phyloP scores from a whole-genome alignment of 2,329 filamentous ascomycete genomes.

The Magnaporthiopsis rhizophila region DNA sequence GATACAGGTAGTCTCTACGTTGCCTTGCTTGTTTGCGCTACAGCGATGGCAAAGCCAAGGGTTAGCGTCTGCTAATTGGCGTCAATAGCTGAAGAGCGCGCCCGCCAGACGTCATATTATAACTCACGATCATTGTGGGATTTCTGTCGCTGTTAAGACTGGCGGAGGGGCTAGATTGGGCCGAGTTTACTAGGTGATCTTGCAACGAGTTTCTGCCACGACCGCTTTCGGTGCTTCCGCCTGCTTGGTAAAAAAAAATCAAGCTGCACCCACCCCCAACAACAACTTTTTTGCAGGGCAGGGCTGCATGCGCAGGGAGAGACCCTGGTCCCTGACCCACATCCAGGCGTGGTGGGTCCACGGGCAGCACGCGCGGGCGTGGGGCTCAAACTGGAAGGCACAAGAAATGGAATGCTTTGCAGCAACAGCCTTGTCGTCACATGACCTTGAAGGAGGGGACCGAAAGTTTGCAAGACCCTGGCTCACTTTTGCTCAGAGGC shows the following conservation, averaged over 20 bases:
- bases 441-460: neutral
- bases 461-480: neutral
- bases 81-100: conserved; percentile 15
- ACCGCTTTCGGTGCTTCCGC: neutral
- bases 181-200: neutral
- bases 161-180: neutral
- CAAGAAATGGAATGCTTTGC: conserved; percentile 5
- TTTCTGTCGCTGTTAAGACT: neutral
- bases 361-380: too few relatives aligned
- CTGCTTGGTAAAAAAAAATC: neutral
- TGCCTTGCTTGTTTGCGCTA: conserved; percentile 68
- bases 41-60: neutral
- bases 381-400: conserved; percentile 1
- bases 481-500: neutral
- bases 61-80: conserved; percentile 17
- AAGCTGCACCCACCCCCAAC: neutral
- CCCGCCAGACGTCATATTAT: too few relatives aligned
- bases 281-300: conserved; percentile 4
- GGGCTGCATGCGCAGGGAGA: neutral
- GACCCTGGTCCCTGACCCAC: neutral
- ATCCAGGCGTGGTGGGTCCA: neutral
- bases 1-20: conserved; percentile 82
- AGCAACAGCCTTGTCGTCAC: neutral
- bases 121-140: conserved; percentile 14
- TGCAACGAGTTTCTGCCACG: neutral